A percentile compares a stretch with the other conserved stretches of the same genome.
These are phyloP conservation scores for Pythium dissimile DNA, from an alignment of 352 stramenopile species.

Conservation along the genomic window DNA sequence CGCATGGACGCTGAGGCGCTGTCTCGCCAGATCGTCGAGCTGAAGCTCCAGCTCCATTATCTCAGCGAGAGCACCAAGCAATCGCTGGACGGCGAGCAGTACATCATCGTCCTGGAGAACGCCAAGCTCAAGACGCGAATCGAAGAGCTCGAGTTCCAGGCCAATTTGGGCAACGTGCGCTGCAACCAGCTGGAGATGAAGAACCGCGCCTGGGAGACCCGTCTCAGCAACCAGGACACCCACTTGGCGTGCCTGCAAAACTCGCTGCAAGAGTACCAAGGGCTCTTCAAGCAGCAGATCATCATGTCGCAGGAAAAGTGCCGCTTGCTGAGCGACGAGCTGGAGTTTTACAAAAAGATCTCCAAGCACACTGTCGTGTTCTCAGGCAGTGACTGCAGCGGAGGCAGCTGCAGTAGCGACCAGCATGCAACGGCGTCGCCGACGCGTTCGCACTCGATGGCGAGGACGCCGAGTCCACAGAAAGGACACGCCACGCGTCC, in stretches of 20 bases:
- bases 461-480: slow-evolving; percentile 9
- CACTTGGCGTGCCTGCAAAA: slow-evolving; percentile 73
- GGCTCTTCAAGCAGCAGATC: slow-evolving; percentile 79
- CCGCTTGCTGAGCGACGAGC: slow-evolving; percentile 66
- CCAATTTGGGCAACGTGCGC: slow-evolving; percentile 51
- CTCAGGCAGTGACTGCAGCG: slow-evolving; percentile 16
- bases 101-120: slow-evolving; percentile 63
- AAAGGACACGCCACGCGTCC: background rate
- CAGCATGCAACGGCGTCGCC: background rate
- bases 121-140: slow-evolving; percentile 65
- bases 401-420: background rate
- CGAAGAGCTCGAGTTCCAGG: slow-evolving; percentile 69
- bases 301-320: slow-evolving; percentile 81
- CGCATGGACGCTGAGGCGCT: slow-evolving; percentile 54
- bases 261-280: slow-evolving; percentile 76
- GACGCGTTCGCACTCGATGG: slow-evolving; percentile 3
- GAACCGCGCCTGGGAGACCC: slow-evolving; percentile 60
- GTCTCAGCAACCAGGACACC: slow-evolving; percentile 68
- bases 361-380: slow-evolving; percentile 26
- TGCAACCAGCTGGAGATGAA: slow-evolving; percentile 71
- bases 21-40: slow-evolving; percentile 67
- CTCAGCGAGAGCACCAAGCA: slow-evolving; percentile 58
- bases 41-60: slow-evolving; percentile 76
- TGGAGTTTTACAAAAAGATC: slow-evolving; percentile 84
- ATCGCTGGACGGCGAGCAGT: slow-evolving; percentile 56